These are phyloP conservation scores for Diaporthe helianthi DNA, from an alignment of 2,329 filamentous ascomycete species.

Conservation along the genomic window DNA sequence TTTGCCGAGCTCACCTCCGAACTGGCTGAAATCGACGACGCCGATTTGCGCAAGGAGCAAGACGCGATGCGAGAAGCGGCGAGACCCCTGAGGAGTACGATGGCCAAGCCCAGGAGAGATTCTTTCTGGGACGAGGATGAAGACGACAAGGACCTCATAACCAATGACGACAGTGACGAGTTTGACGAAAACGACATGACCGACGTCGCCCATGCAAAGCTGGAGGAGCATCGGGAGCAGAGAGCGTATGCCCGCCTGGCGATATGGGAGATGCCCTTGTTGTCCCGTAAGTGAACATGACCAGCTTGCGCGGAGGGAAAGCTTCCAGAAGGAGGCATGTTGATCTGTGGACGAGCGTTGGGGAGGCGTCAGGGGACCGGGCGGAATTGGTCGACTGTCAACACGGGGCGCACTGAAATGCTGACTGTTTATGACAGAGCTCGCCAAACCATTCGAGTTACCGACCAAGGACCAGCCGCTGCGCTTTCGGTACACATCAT, in stretches of 20 bases:
- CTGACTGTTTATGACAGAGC: constrained; percentile 65
- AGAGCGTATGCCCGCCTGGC: constrained; percentile 86
- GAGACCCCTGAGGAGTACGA: constrained; percentile 37
- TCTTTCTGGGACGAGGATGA: constrained; percentile 60
- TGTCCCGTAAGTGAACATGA: constrained; percentile 72
- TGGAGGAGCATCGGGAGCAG: constrained; percentile 87
- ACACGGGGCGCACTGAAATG: neutral
- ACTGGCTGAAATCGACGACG: constrained; percentile 32
- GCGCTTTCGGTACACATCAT: constrained; percentile 95
- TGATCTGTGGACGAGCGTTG: neutral
- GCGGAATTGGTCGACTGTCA: neutral
- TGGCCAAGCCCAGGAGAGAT: constrained; percentile 41
- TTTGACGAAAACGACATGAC: constrained; percentile 86
- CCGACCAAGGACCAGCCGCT: constrained; percentile 74
- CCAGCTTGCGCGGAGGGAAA: neutral
- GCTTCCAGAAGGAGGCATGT: neutral
- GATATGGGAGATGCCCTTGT: constrained; percentile 94
- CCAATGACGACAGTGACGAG: constrained; percentile 60
- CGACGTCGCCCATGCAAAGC: constrained; percentile 80
- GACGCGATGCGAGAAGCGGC: constrained; percentile 26
- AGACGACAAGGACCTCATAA: constrained; percentile 53
- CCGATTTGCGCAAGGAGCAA: constrained; percentile 35
- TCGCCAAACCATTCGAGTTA: constrained; percentile 80
- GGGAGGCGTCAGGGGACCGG: neutral
- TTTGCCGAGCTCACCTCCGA: constrained; percentile 21